Evolutionary conservation across 805 yeast genomes (phyloP).

Genomic region (Ogataea philodendri): DNA sequence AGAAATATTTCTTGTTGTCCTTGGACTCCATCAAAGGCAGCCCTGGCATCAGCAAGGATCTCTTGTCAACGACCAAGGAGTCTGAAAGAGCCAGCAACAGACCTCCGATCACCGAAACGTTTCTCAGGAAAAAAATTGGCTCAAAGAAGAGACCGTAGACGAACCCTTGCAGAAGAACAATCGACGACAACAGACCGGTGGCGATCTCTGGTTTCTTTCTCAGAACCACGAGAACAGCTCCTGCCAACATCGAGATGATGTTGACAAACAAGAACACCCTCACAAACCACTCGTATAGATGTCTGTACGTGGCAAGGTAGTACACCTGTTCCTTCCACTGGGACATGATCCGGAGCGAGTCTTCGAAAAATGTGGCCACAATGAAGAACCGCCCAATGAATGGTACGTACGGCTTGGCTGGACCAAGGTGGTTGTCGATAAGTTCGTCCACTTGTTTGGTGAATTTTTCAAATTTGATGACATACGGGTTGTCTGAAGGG

Average conservation of each 20-base stretch:
- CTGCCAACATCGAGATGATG: conserved; percentile 65
- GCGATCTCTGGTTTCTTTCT: conserved; percentile 70
- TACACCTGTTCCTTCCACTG: conserved; percentile 93
- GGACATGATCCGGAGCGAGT: conserved; percentile 72
- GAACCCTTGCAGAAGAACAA: conserved; percentile 79
- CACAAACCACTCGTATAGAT: conserved; percentile 73
- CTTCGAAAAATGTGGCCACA: conserved; percentile 92
- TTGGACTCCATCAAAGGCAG: conserved; percentile 68
- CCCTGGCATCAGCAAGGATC: conserved; percentile 68
- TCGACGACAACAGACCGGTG: conserved; percentile 63
- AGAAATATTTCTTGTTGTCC: conserved; percentile 75
- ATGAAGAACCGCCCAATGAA: conserved; percentile 84
- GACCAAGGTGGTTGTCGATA: conserved; percentile 48
- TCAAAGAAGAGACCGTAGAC: conserved; percentile 86
- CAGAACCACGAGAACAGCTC: conserved; percentile 68
- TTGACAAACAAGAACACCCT: conserved; percentile 65
- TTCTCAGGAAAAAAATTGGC: conserved; percentile 77
- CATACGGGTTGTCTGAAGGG: conserved; percentile 33
- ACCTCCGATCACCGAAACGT: conserved; percentile 90
- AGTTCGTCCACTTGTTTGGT: conserved; percentile 54
- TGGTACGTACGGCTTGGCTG: conserved; percentile 75
- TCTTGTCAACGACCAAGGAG: conserved; percentile 73
- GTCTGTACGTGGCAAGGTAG: conserved; percentile 77
- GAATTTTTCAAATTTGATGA: conserved; percentile 46
- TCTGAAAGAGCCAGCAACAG: conserved; percentile 83